Percentiles rank a stretch among this genome's conserved stretches.
phyloP scores from a whole-genome alignment of 129 eudicot species.

The Lactuca saligna region DNA sequence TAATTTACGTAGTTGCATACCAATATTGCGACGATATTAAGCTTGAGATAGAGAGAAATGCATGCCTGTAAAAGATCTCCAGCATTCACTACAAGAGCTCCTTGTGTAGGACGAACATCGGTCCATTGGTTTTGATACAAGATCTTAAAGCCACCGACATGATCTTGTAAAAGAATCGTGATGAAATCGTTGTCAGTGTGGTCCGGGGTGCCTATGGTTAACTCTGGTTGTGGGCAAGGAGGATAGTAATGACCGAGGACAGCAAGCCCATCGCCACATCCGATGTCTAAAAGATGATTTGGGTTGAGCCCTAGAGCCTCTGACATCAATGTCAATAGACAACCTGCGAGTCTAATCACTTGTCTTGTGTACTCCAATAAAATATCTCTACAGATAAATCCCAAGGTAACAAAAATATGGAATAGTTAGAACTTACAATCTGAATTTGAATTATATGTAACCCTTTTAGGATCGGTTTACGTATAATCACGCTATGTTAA shows the following conservation, averaged over 20 bases:
- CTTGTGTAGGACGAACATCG: constrained; percentile 39
- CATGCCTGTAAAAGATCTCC: constrained; percentile 53
- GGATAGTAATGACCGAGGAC: constrained; percentile 45
- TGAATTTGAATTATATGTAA: too few species aligned
- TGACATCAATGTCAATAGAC: constrained; percentile 33
- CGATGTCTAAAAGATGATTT: constrained; percentile 36
- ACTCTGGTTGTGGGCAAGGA: constrained; percentile 45
- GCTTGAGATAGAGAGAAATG: neutral
- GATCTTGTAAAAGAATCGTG: constrained; percentile 51
- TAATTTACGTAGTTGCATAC: too few species aligned
- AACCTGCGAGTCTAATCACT: constrained; percentile 29
- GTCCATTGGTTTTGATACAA: constrained; percentile 47
- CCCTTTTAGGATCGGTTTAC: too few species aligned
- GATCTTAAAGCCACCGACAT: constrained; percentile 52
- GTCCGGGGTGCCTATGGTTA: constrained; percentile 26
- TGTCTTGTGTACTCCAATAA: constrained; percentile 27
- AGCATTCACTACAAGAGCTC: constrained; percentile 43
- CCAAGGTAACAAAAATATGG: neutral
- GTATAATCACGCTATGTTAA: too few species aligned
- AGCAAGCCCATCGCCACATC: constrained; percentile 39
- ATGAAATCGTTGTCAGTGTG: constrained; percentile 39
- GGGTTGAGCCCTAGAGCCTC: constrained; percentile 50
- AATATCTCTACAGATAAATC: constrained; percentile 29
- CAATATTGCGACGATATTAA: neutral
- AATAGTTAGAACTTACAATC: too few species aligned